phyloP scores from a whole-genome alignment of 2,329 filamentous ascomycete genomes.

The Ceratocystis ficicola region DNA sequence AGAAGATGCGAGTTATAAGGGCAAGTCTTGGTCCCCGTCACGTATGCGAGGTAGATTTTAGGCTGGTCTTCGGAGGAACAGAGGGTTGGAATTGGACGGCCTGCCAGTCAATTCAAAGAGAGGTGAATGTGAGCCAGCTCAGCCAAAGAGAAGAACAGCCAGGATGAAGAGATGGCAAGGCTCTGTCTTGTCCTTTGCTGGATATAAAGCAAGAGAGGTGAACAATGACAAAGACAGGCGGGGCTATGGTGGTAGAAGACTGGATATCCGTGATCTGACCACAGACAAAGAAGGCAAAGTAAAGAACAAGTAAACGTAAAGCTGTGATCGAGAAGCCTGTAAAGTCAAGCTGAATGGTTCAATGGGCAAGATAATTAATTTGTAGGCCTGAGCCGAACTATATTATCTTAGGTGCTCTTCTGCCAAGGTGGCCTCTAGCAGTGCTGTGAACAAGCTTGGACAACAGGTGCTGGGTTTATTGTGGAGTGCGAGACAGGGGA shows the following conservation, averaged over 20 bases:
- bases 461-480: background rate
- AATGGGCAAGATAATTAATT: background rate
- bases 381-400: slow-evolving; percentile 8
- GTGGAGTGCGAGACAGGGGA: background rate
- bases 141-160: background rate
- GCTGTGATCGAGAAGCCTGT: background rate
- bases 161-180: background rate
- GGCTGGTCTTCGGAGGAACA: slow-evolving; percentile 8
- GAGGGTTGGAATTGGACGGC: slow-evolving; percentile 7
- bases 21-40: background rate
- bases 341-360: background rate
- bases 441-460: background rate
- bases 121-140: slow-evolving; percentile 8
- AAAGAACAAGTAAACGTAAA: background rate
- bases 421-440: slow-evolving; percentile 21
- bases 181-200: background rate
- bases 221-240: background rate
- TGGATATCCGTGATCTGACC: background rate
- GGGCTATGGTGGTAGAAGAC: background rate
- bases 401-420: slow-evolving; percentile 5
- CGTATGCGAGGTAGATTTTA: slow-evolving; percentile 15
- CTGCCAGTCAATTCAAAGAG: slow-evolving; percentile 3
- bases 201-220: background rate
- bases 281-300: slow-evolving; percentile 4
- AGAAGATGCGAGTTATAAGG: background rate